Conservation (phyloP, 1,284 basidiomycete genomes). For the Cutaneotrichosporon arboriforme region DNA sequence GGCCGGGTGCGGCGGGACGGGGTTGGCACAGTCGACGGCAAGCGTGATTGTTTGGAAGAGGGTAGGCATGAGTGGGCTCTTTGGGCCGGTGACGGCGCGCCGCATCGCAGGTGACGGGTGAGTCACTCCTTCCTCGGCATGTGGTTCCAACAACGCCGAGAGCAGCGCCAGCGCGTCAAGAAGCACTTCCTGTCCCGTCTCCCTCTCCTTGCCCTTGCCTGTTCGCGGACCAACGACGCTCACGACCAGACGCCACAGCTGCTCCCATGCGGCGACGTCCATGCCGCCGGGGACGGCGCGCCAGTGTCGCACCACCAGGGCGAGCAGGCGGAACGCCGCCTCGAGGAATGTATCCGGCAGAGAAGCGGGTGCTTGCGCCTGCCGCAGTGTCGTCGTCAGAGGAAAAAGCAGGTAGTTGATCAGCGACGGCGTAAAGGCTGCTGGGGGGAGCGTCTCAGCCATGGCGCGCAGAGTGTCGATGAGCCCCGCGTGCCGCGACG, state of each 20-base stretch:
- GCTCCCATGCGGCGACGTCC: slow-evolving; percentile 61
- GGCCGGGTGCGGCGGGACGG: slow-evolving; percentile 56
- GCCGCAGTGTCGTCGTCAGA: slow-evolving; percentile 70
- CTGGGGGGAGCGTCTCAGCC: slow-evolving; percentile 51
- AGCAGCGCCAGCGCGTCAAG: slow-evolving; percentile 33
- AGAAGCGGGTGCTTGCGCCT: slow-evolving; percentile 56
- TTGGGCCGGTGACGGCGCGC: slow-evolving; percentile 48
- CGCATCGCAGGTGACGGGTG: slow-evolving; percentile 53
- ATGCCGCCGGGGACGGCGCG: slow-evolving; percentile 59
- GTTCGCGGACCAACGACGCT: slow-evolving; percentile 53
- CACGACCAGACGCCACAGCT: slow-evolving; percentile 72
- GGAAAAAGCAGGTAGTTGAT: slow-evolving; percentile 83
- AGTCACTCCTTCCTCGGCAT: slow-evolving; percentile 36
- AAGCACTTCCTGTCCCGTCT: slow-evolving; percentile 36
- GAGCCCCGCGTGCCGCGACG: slow-evolving; percentile 54
- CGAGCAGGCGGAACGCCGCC: slow-evolving; percentile 60
- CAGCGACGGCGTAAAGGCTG: slow-evolving; percentile 56
- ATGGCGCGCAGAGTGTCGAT: slow-evolving; percentile 55
- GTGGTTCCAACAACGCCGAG: slow-evolving; percentile 26
- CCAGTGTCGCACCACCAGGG: slow-evolving; percentile 67
- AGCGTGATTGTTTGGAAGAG: slow-evolving; percentile 75
- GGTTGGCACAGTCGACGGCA: slow-evolving; percentile 53
- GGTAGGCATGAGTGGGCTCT: slow-evolving; percentile 58
- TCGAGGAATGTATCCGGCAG: slow-evolving; percentile 78
- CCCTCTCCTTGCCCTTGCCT: slow-evolving; percentile 58